Evolutionary conservation across 2,329 filamentous ascomycete species (phyloP), one percentile per base, ranked within the genome.

Genomic region (Xylariaceae sp.): DNA sequence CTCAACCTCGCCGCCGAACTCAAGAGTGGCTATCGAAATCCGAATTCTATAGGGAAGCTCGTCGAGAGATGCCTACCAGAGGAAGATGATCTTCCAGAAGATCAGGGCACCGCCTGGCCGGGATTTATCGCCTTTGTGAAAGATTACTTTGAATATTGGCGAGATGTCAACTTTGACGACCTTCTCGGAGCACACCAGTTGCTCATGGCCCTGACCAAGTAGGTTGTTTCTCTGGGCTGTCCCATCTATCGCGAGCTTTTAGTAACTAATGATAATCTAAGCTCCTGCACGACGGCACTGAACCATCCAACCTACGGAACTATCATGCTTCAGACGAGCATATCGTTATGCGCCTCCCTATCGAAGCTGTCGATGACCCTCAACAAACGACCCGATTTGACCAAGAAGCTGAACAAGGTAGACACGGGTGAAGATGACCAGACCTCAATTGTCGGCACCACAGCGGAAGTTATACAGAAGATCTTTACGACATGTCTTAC

Each of bases 401-500:
- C 90, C 46, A 83, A 85, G 33, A 83, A 87, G 65, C 77, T 92
- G n/a, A 76, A 76, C 41, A 71, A 74, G 28, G 69, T 74, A 11
- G 78, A 83, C 12, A 80, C 80, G 7, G 88, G 87, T 21, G 87
- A 88, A 23, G 86, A 89, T 49, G 85, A 87, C 65, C 85, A 90
- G 65, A 92, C 87, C 70, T 86, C 92, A 1, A 82, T 97, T 36
- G 91, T 94, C 9, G 94, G 96, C 73, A 86, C 88, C 23, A 92
- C 92, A 2, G 92, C 92, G 16, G 94, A 97, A 69, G 89, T 91
- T 47, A 90, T 97, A 57, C 89, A 96, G 60, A 90, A 92, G 71
- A 92, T 93, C 19, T 96, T 97, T 70, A 95, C 91, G 9, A 92
- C 91, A 34, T 97, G 94, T 63, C 77, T 96, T 29, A 92, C 90